A percentile compares a stretch with the other conserved stretches of the same genome.
Conservation (phyloP, 2,329 filamentous ascomycete genomes). For the Biscogniauxia marginata region DNA sequence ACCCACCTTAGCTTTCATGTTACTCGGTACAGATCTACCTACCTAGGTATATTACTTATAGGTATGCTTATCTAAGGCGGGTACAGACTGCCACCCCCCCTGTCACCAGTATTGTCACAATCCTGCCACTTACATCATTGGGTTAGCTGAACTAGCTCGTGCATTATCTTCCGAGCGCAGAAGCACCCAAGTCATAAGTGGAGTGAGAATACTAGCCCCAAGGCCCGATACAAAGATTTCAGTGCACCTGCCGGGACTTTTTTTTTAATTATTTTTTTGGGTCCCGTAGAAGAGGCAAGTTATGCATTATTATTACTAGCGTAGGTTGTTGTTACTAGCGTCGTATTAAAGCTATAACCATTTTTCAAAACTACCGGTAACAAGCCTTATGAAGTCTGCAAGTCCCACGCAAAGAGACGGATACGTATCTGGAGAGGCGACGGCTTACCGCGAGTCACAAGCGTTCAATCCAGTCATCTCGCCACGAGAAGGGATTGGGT, state of each 20-base stretch:
- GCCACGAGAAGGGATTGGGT: background rate
- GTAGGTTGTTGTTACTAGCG: background rate
- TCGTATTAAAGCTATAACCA: background rate
- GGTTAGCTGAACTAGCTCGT: background rate
- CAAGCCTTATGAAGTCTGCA: background rate
- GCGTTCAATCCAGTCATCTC: background rate
- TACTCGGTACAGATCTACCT: too few relatives aligned
- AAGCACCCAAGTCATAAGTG: background rate
- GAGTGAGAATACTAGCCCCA: too few relatives aligned
- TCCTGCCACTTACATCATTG: slow-evolving; percentile 1
- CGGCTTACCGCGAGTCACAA: background rate
- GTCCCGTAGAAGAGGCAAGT: background rate
- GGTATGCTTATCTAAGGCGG: too few relatives aligned
- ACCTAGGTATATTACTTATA: too few relatives aligned
- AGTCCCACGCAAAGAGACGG: background rate
- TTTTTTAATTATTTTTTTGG: background rate
- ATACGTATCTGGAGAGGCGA: background rate
- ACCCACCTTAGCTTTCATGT: too few relatives aligned
- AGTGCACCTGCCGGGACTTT: background rate
- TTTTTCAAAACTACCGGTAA: background rate
- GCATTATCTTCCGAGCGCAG: background rate
- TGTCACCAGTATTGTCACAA: background rate
- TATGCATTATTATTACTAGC: background rate
- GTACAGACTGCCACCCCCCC: too few relatives aligned
- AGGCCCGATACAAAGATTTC: too few relatives aligned